These are phyloP conservation scores for Solanum chmielewskii DNA, from an alignment of 257 asterid genomes.

Conservation along the genomic window DNA sequence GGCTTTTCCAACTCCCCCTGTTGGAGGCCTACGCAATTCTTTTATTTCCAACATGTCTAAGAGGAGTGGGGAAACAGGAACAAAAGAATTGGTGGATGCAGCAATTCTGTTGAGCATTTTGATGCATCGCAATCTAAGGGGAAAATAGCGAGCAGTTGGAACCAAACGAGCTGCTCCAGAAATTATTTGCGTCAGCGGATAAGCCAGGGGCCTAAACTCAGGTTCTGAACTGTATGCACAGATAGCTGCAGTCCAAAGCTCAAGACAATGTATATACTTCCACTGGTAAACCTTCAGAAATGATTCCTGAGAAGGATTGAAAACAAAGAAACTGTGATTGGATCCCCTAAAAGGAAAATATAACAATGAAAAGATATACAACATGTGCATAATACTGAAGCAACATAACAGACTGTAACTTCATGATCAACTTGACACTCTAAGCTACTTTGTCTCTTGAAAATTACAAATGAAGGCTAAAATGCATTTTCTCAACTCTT, in stretches of 20 bases:
- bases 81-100: conserved; percentile 59
- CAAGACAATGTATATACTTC: conserved; percentile 86
- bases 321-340: not conserved
- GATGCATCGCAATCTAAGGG: conserved; percentile 88
- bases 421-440: not conserved
- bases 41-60: conserved; percentile 84
- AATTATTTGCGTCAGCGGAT: conserved; percentile 83
- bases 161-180: conserved; percentile 83
- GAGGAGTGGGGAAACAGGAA: conserved; percentile 79
- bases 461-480: not conserved
- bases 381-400: not conserved
- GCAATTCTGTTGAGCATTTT: conserved; percentile 84
- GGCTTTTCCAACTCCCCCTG: conserved; percentile 93
- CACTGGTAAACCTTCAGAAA: conserved; percentile 88
- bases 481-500: not conserved
- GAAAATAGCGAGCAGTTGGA: conserved; percentile 81
- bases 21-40: conserved; percentile 77
- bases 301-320: conserved; percentile 38
- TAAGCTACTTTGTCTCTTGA: not conserved
- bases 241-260: conserved; percentile 92
- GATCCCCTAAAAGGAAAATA: not conserved
- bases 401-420: not conserved
- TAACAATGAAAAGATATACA: not conserved
- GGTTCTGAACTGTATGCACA: conserved; percentile 67
- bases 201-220: conserved; percentile 76